Evolutionary conservation across 352 stramenopile species (phyloP).

Genomic region (Phytophthora crassamura): DNA sequence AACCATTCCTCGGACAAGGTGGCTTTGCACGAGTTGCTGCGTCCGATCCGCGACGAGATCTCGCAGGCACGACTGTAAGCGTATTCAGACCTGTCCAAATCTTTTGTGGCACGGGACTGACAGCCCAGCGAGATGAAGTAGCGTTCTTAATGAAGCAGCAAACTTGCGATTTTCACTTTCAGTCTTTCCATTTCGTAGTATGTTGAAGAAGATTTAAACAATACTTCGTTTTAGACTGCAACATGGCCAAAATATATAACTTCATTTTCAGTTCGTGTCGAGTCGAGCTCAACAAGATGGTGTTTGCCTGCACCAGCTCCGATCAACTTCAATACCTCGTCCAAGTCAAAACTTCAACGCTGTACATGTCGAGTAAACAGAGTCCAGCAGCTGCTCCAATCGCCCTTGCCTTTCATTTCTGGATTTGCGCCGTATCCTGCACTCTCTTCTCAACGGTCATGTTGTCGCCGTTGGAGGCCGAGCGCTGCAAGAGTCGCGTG

Average conservation of each 20-base stretch:
- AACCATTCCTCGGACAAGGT: slow-evolving; percentile 71
- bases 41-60: slow-evolving; percentile 66
- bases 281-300: slow-evolving; percentile 3
- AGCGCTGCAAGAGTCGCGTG: slow-evolving; percentile 56
- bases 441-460: slow-evolving; percentile 11
- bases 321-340: slow-evolving; percentile 23
- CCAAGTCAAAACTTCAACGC: slow-evolving; percentile 30
- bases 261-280: not conserved
- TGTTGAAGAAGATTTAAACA: too few species aligned
- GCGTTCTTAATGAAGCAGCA: too few species aligned
- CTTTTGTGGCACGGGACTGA: too few species aligned
- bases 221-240: too few species aligned
- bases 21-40: slow-evolving; percentile 64
- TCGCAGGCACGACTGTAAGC: slow-evolving; percentile 46
- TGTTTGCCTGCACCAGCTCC: not conserved
- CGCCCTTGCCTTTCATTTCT: slow-evolving; percentile 15
- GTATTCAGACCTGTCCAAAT: too few species aligned
- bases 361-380: slow-evolving; percentile 31
- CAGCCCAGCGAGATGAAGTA: too few species aligned
- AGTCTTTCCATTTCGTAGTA: too few species aligned
- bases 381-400: not conserved
- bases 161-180: too few species aligned
- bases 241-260: too few species aligned
- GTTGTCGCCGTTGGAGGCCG: slow-evolving; percentile 33
- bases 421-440: slow-evolving; percentile 21